Conservation (phyloP, 1,284 basidiomycete genomes). For the Tylopilus sp. region DNA sequence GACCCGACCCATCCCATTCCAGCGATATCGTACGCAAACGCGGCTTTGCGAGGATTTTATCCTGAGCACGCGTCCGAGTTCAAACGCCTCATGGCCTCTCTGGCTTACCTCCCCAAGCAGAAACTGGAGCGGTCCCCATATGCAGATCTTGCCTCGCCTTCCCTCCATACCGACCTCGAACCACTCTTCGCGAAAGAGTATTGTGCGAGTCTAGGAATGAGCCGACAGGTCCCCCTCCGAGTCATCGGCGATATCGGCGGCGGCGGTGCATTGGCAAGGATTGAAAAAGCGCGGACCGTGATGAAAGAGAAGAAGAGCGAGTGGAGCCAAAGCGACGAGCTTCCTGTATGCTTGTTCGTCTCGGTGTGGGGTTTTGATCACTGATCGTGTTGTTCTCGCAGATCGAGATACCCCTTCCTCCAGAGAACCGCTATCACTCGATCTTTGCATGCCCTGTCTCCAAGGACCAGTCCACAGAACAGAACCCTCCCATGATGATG, state of each 20-base stretch:
- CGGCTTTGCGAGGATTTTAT: constrained; percentile 66
- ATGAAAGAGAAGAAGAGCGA: constrained; percentile 91
- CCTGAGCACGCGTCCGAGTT: constrained; percentile 64
- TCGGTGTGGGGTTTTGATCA: background rate
- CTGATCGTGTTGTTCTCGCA: constrained; percentile 33
- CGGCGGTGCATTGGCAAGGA: constrained; percentile 81
- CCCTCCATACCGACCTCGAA: constrained; percentile 72
- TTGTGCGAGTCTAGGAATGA: constrained; percentile 83
- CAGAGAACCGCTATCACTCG: constrained; percentile 90
- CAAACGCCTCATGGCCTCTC: constrained; percentile 71
- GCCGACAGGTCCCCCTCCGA: constrained; percentile 80
- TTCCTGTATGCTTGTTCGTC: constrained; percentile 57
- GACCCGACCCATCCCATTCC: constrained; percentile 49
- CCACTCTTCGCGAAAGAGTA: constrained; percentile 86
- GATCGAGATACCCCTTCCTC: constrained; percentile 91
- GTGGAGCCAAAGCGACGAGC: constrained; percentile 86
- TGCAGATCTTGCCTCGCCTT: constrained; percentile 63
- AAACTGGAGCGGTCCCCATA: constrained; percentile 70
- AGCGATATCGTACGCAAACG: constrained; percentile 75
- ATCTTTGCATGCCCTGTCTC: constrained; percentile 98
- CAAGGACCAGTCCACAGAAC: constrained; percentile 91
- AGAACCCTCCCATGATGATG: constrained; percentile 98
- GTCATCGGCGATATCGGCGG: constrained; percentile 90
- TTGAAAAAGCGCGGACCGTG: constrained; percentile 89
- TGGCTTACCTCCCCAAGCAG: constrained; percentile 66